Percentiles rank a stretch among this genome's conserved stretches.
Conservation (phyloP, 2,329 filamentous ascomycete genomes). For the Apiospora koreana region DNA sequence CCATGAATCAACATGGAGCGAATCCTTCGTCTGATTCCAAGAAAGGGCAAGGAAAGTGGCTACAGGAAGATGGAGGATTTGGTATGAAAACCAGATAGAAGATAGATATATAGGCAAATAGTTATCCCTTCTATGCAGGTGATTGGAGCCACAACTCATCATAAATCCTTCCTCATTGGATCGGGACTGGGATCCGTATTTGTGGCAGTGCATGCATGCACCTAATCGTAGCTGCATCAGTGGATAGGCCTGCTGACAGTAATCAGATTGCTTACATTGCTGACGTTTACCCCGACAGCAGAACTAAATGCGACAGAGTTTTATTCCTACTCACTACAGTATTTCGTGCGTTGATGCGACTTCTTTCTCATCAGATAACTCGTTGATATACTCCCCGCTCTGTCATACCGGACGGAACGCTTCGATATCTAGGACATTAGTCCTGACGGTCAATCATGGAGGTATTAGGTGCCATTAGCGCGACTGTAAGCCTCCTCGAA, state of each 20-base stretch:
- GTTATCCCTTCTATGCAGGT: too few species aligned
- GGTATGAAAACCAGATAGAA: too few species aligned
- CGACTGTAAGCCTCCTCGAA: background rate
- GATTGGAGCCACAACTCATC: too few species aligned
- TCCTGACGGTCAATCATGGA: background rate
- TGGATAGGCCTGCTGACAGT: background rate
- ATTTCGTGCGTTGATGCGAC: background rate
- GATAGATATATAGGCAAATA: too few species aligned
- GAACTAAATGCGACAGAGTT: too few species aligned
- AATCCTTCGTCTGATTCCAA: too few species aligned
- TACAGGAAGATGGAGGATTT: too few species aligned
- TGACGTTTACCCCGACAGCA: background rate
- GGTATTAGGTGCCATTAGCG: background rate
- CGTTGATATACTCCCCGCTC: too few species aligned
- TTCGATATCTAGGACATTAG: background rate
- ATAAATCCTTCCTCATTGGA: background rate
- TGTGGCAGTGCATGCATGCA: background rate
- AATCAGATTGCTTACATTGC: background rate
- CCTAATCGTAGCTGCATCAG: background rate
- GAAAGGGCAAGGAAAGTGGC: too few species aligned
- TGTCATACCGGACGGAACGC: too few species aligned
- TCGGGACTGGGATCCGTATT: background rate
- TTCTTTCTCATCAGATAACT: too few species aligned
- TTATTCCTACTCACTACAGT: background rate
- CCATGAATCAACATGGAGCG: too few species aligned